Base-by-base conservation (phyloP, 257 asterid species). In the Misopates orontium region DNA sequence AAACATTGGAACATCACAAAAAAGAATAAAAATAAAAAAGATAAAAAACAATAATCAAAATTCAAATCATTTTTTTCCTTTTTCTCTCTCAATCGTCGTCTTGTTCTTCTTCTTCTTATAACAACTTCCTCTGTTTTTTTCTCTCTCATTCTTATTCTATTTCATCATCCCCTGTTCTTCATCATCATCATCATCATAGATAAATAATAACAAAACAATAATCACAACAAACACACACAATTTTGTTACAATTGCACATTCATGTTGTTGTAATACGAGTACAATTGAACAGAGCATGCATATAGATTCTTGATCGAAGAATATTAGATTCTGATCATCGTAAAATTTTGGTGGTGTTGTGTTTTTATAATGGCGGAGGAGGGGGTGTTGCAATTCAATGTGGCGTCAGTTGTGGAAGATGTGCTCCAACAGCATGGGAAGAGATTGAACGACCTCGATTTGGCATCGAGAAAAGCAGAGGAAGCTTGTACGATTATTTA, bases 381-480 rank as follows among this genome's bases (percentile, higher is more conserved):
- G 65, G 91, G 78, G 40, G 48, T 69, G 71, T 56, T 77, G 80
- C 86, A 77, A 65, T 20, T 74, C 66, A 85, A 88, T 60, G 84
- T 78, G 70, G 82, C 79, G 3, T 71, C 97, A 28, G 73, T 80
- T 80, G 84, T 79, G 65, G 89, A 87, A 81, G 83, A 88, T 64
- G 88, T 83, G 73, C 87, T 91, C 68, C 85, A 81, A 48, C 91
- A 86, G 78, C 78, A 84, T 16, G 91, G 84, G 23, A 84, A 76
- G 69, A 67, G 82, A 68, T 74, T 79, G 41, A 59, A 69, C 70
- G 90, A 85, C 65, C 71, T 79, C 71, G 95, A 91, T 83, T 79
- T 86, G 55, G 95, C 95, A 57, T 84, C 95, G 14, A 83, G 95
- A 69, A 89, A 69, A 69, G 86, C 86, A 8, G 86, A 83, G 67